Evolutionary conservation across 2,329 filamentous ascomycete species (phyloP).

Genomic region (Rutstroemia sp.): DNA sequence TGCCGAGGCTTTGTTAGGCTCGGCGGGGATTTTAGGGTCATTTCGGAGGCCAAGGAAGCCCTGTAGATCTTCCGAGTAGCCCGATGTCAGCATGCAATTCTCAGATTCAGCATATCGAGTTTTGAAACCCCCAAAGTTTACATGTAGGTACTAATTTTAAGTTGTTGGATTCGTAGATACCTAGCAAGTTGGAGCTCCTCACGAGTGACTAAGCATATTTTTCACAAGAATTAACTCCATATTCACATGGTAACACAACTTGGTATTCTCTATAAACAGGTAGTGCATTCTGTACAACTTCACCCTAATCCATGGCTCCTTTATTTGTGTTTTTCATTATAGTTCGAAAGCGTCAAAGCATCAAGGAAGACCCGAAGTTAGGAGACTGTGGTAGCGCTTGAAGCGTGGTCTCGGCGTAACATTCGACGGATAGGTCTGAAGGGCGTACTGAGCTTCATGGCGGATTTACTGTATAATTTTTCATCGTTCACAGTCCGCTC

Average conservation of each 20-base stretch:
- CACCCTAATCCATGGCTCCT: not conserved
- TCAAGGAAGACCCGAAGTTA: conserved; percentile 1
- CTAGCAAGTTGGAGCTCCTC: no score
- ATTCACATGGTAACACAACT: no score
- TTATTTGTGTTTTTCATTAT: conserved; percentile 4
- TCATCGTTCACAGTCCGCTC: not conserved
- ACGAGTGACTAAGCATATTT: no score
- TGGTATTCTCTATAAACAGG: conserved; percentile 7
- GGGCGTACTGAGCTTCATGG: not conserved
- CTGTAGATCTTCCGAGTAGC: not conserved
- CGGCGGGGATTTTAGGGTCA: no score
- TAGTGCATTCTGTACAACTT: not conserved
- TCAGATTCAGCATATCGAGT: not conserved
- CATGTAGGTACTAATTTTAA: no score
- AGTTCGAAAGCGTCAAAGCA: conserved; percentile 1
- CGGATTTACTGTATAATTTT: not conserved
- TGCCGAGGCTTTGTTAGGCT: not conserved
- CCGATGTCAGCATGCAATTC: not conserved
- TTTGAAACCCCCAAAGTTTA: no score
- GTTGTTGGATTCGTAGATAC: no score
- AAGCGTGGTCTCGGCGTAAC: not conserved
- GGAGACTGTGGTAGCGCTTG: not conserved
- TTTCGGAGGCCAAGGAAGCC: not conserved
- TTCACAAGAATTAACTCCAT: no score
- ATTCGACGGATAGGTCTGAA: not conserved